phyloP scores from a whole-genome alignment of 2,329 filamentous ascomycete species.

The Zymoseptoria passerinii region DNA sequence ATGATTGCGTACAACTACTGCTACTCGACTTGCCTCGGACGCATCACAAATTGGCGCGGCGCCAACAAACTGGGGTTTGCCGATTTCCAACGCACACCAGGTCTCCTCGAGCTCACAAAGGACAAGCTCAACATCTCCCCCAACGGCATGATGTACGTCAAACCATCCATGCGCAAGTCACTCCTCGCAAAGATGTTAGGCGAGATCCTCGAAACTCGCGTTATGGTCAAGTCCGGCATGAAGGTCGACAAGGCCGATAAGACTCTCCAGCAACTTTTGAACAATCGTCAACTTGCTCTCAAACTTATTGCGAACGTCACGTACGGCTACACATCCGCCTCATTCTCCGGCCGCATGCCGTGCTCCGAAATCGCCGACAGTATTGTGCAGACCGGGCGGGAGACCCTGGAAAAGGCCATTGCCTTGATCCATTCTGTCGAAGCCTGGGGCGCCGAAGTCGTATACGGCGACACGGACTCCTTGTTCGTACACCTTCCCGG shows the following conservation, averaged over 20 bases:
- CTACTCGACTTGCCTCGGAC: constrained; percentile 90
- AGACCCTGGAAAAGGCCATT: constrained; percentile 90
- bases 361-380: constrained; percentile 97
- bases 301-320: constrained; percentile 98
- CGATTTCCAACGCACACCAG: constrained; percentile 69
- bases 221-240: constrained; percentile 98
- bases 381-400: constrained; percentile 91
- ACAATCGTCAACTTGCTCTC: constrained; percentile 86
- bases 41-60: constrained; percentile 80
- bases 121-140: constrained; percentile 87
- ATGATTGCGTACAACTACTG: constrained; percentile 99
- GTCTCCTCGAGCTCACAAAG: constrained; percentile 67
- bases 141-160: constrained; percentile 94
- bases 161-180: constrained; percentile 76
- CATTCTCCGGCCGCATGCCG: constrained; percentile 94
- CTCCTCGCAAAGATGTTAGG: constrained; percentile 92
- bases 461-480: constrained; percentile 96
- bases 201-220: constrained; percentile 87
- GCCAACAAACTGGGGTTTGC: constrained; percentile 91
- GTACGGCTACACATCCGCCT: constrained; percentile 94
- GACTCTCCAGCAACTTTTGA: constrained; percentile 73
- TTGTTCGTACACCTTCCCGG: constrained; percentile 86
- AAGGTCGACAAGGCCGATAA: constrained; percentile 85
- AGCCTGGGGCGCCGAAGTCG: constrained; percentile 88
- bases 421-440: constrained; percentile 82